Evolutionary conservation across 106 monocot genomes (phyloP), one percentile per base, ranked within the genome.

Genomic region (Vanilla planifolia): DNA sequence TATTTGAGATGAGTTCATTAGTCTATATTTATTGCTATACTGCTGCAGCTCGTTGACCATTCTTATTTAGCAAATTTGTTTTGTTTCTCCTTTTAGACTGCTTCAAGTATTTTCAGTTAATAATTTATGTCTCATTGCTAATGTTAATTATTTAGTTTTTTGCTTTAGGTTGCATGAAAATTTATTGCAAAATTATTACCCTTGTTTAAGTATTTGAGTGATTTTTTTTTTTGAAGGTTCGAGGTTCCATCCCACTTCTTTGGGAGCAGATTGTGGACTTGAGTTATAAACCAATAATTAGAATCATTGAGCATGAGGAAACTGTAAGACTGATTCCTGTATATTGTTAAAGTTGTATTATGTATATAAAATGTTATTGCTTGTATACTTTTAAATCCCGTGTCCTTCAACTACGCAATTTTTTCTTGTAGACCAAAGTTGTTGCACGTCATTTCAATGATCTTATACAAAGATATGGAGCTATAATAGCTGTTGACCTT

Each of bases 191-290:
- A n/a, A n/a, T n/a, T n/a, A n/a, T n/a, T n/a, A n/a, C n/a, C n/a
- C n/a, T n/a, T n/a, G n/a, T n/a, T n/a, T n/a, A n/a, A n/a, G n/a
- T n/a, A n/a, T n/a, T n/a, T n/a, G n/a, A n/a, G n/a, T n/a, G 39
- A 27, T 65, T 33, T 33, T 41, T 27, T 60, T 23, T 34, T 20
- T 72, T 22, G 39, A 43, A 94, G 89, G 63, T 94, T 62, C 89
- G 93, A 33, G 93, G 93, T 60, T 94, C 93, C 23, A 80, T 94
- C 73, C 93, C 93, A 56, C 82, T 94, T 72, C 82, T 94, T 5
- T 94, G 93, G 93, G 89, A 94, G 55, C 93, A 94, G 62, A 94
- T 94, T 72, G 89, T 89, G 30, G 93, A 94, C 67, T 69, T 94
- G 63, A 89, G 93, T 69, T 94, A 94, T 62, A 94, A 89, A 57